Base-by-base conservation (phyloP, 441 rosid genomes). In the Bruguiera hainesii region DNA sequence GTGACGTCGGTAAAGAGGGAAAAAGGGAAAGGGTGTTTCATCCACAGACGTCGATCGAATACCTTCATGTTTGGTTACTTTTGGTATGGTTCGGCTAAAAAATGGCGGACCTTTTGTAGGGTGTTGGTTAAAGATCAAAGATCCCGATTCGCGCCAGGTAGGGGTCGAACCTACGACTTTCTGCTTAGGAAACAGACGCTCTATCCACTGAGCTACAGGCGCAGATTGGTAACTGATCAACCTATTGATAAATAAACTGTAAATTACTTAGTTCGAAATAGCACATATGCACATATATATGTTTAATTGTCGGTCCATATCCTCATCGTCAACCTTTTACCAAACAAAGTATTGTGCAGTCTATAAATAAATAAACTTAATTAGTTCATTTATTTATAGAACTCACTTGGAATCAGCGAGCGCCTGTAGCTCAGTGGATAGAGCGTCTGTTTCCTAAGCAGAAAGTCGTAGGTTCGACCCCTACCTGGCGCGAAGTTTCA, bases 131-230 rank as follows among this genome's bases (percentile, higher is more conserved):
- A n/a, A 15, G 58, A 1, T 9, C 7, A 4, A 23, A 23, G 15
- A 10, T 13, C 16, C 23, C 0, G 0, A 1, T 0, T 55, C 79
- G 82, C 82, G 80, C 83, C 83, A 75, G 85, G 67, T 77, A 77
- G 78, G 81, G 81, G 71, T 79, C 85, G 81, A 79, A 82, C 82
- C 82, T 77, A 73, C 77, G 83, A 77, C 83, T 71, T 79, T 77
- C 83, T 77, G 82, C 83, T 79, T 75, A 79, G 82, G 80, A 65
- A 91, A 84, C 89, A 89, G 88, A 84, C 93, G 89, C 96, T 87
- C 93, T 84, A 83, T 85, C 96, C 91, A 87, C 96, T 87, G 91
- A 85, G 93, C 93, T 83, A 89, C 90, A 79, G 81, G 91, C 90
- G 87, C 95, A 6, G 0, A n/a, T 3, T 2, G 26, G 20, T 20